Conservation (phyloP, 139 green algal species). For the Chara braunii region DNA sequence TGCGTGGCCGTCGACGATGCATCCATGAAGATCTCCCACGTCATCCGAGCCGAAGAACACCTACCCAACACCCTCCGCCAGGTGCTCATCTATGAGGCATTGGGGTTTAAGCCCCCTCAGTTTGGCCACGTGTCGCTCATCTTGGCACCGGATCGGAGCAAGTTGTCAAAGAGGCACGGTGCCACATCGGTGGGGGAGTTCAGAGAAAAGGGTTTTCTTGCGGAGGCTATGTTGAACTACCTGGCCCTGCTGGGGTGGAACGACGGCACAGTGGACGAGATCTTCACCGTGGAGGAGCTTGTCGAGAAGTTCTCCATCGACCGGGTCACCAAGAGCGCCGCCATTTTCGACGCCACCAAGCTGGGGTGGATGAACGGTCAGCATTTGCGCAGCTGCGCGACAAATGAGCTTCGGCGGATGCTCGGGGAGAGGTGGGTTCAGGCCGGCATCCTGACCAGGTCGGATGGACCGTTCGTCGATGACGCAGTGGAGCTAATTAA, state of each 20-base stretch:
- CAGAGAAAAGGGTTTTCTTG: constrained; percentile 75
- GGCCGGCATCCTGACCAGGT: constrained; percentile 49
- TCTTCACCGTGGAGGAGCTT: constrained; percentile 57
- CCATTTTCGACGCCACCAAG: constrained; percentile 86
- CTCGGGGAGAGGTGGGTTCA: constrained; percentile 47
- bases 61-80: constrained; percentile 96
- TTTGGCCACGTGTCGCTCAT: constrained; percentile 96
- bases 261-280: constrained; percentile 94
- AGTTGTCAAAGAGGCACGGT: constrained; percentile 94
- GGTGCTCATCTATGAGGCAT: constrained; percentile 86
- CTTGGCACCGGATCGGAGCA: constrained; percentile 91
- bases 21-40: constrained; percentile 92
- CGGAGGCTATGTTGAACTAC: constrained; percentile 93
- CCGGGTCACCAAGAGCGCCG: constrained; percentile 86
- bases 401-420: constrained; percentile 43
- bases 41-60: constrained; percentile 95
- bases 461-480: constrained; percentile 11
- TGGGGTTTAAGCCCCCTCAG: constrained; percentile 71
- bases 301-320: constrained; percentile 72
- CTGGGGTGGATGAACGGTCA: constrained; percentile 66
- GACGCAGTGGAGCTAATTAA: constrained; percentile 22
- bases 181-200: constrained; percentile 96
- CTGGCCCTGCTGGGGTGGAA: constrained; percentile 97
- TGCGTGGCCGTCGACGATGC: constrained; percentile 96
- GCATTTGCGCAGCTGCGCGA: constrained; percentile 64